Evolutionary conservation across 169 alveolate species (phyloP).

Genomic region (Eimeria acervulina): DNA sequence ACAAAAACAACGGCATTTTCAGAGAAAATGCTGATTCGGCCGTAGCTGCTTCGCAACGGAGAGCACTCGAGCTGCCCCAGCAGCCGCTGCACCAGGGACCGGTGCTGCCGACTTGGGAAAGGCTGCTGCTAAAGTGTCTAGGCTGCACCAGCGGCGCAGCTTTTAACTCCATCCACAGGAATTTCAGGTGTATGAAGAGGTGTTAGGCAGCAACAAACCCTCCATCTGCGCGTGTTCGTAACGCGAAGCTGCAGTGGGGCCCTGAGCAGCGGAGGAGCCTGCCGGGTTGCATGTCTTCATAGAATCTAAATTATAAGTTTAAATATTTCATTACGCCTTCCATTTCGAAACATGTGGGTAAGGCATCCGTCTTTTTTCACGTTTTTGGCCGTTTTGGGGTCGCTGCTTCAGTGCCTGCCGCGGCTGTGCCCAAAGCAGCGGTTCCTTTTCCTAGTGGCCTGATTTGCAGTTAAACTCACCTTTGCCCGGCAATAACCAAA

Average conservation of each 20-base stretch:
- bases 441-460: too few relatives aligned
- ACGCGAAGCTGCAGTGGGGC: neutral
- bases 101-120: neutral
- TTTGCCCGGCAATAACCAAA: neutral
- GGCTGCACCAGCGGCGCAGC: neutral
- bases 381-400: neutral
- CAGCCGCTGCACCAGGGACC: neutral
- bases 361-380: neutral
- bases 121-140: neutral
- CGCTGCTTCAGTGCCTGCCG: neutral
- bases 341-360: neutral
- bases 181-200: neutral
- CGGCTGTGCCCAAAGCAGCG: neutral
- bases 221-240: neutral
- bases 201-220: neutral
- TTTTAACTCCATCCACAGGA: neutral
- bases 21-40: neutral
- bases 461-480: neutral
- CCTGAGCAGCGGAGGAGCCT: neutral
- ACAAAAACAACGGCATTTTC: neutral
- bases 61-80: neutral
- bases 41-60: neutral
- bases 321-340: neutral
- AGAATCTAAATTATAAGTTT: neutral
- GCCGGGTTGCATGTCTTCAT: neutral